Conservation (phyloP, 352 stramenopile species). For the Phytophthora sansomeana region DNA sequence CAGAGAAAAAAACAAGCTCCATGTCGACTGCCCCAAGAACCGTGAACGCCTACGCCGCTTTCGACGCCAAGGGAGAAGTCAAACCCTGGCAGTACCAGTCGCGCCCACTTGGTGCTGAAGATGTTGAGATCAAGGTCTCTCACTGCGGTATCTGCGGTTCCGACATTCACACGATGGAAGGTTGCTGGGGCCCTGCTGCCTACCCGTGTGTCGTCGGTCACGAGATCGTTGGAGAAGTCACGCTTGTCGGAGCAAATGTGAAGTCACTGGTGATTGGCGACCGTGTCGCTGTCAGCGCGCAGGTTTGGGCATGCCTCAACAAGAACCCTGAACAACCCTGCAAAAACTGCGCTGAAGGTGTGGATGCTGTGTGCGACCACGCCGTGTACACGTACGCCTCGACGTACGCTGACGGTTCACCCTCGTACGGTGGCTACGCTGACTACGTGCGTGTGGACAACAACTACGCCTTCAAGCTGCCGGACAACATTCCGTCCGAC, state of each 20-base stretch:
- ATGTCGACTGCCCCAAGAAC: conserved; percentile 1
- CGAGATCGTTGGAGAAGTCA: conserved; percentile 13
- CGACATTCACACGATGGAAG: conserved; percentile 5
- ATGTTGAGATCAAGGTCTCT: conserved; percentile 7
- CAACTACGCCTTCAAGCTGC: conserved; percentile 8
- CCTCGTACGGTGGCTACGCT: conserved; percentile 6
- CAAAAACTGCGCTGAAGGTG: too few species aligned
- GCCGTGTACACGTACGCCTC: too few species aligned
- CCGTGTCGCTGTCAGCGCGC: too few species aligned
- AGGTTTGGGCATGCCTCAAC: too few species aligned
- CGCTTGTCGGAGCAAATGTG: too few species aligned
- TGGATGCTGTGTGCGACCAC: too few species aligned
- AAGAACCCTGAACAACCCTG: too few species aligned
- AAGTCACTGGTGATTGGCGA: too few species aligned
- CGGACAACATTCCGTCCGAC: too few species aligned
- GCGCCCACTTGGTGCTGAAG: neutral
- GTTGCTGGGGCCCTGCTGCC: neutral
- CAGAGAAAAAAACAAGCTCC: too few species aligned
- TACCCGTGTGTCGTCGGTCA: conserved; percentile 13
- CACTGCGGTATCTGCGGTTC: conserved; percentile 13
- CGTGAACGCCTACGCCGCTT: conserved; percentile 13
- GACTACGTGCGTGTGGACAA: conserved; percentile 8
- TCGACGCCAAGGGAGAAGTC: conserved; percentile 24
- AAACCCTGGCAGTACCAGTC: conserved; percentile 12
- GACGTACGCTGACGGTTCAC: too few species aligned